Evolutionary conservation across 1,284 basidiomycete species (phyloP).

Genomic region (Coniferiporia weirii): DNA sequence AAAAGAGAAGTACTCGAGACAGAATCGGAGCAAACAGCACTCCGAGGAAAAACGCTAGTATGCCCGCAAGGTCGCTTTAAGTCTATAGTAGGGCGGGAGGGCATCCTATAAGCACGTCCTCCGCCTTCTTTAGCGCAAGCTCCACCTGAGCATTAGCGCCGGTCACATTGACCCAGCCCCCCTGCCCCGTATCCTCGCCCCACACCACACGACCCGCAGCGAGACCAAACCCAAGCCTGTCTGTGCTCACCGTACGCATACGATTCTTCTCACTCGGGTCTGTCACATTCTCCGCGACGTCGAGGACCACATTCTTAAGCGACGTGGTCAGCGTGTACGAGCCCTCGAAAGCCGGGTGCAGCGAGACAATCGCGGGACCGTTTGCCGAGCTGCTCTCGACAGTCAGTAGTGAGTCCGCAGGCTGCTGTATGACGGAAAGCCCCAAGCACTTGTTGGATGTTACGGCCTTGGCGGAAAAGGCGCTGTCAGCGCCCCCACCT

Average conservation of each 20-base stretch:
- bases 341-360: slow-evolving; percentile 21
- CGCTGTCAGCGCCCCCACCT: neutral
- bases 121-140: neutral
- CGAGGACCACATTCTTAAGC: neutral
- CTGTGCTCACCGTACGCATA: slow-evolving; percentile 1
- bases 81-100: too few species aligned
- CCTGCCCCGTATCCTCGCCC: slow-evolving; percentile 1
- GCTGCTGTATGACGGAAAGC: slow-evolving; percentile 2
- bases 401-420: neutral
- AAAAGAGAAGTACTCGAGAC: neutral
- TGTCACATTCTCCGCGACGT: neutral
- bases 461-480: slow-evolving; percentile 11
- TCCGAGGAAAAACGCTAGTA: neutral
- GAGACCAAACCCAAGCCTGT: neutral
- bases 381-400: slow-evolving; percentile 13
- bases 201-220: slow-evolving; percentile 11
- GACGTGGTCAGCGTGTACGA: slow-evolving; percentile 9
- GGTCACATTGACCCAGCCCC: slow-evolving; percentile 6
- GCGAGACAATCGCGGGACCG: neutral
- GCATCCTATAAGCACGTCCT: neutral
- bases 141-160: slow-evolving; percentile 1
- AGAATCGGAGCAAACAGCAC: neutral
- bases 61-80: too few species aligned
- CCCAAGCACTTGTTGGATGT: slow-evolving; percentile 17
- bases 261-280: slow-evolving; percentile 15